Conservation (phyloP, 2,329 filamentous ascomycete genomes). For the Sordariomycetes sp. region DNA sequence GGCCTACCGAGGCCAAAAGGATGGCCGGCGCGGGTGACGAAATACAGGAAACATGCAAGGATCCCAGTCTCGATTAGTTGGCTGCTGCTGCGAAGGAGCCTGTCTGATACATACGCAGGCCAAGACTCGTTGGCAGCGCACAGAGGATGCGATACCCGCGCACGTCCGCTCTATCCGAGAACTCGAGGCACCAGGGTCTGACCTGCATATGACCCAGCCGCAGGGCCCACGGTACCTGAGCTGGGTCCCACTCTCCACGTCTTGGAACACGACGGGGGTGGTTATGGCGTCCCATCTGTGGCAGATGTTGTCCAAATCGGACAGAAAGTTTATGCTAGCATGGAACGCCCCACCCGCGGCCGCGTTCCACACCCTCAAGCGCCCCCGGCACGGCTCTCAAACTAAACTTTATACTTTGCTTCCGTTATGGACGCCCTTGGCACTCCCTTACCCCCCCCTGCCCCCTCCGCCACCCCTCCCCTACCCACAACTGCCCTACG, state of each 20-base stretch:
- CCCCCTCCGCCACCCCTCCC: not conserved
- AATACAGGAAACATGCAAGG: not conserved
- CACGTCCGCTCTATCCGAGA: constrained; percentile 1
- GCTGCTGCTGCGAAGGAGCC: not conserved
- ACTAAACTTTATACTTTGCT: not conserved
- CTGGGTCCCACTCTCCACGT: not conserved
- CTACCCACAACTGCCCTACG: not conserved
- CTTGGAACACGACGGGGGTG: not conserved
- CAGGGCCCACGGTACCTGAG: not conserved
- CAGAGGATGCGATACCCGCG: not conserved
- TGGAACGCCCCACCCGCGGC: not conserved
- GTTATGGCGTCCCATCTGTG: not conserved
- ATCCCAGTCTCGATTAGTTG: not conserved
- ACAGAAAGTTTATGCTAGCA: not conserved
- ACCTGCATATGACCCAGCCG: not conserved
- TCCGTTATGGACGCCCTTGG: not conserved
- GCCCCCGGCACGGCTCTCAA: not conserved
- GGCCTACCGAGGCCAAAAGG: not conserved
- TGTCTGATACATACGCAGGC: not conserved
- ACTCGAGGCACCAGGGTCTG: constrained; percentile 1
- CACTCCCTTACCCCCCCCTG: not conserved
- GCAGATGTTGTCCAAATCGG: not conserved
- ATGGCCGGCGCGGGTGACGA: not conserved
- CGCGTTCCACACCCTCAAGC: not conserved
- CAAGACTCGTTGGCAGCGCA: not conserved